Evolutionary conservation across 2,329 filamentous ascomycete species (phyloP), one percentile per base, ranked within the genome.

Genomic region (Lecanicillium sp.): DNA sequence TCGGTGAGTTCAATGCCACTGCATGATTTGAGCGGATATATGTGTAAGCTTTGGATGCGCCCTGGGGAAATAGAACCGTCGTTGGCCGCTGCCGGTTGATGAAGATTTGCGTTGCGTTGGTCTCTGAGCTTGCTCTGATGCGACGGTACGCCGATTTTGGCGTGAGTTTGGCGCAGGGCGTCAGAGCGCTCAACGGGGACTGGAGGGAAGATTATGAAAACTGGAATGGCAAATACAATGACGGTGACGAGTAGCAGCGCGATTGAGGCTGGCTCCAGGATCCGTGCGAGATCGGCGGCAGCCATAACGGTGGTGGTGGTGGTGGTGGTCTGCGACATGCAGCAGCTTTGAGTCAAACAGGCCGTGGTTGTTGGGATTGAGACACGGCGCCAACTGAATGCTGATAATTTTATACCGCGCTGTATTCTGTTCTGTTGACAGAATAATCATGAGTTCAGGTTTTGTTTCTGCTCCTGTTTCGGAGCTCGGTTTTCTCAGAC

Each of bases 11-110:
- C 85, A 39, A 94, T 78, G 19, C 83, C 84, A 40, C 66, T 68
- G 57, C 87, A 94, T 41, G 83, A 86, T 63, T 94, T 90, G 57
- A 95, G 64, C 1, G 89, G 88, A 57, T 92, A 90, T 43, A 88
- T 73, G 63, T 80, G 81, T 37, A 94, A 66, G 40, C 83, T 84
- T 57, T 86, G 60, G 37, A 73, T 55, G 15, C 40, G 43, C 41
- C 51, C 35, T 25, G 42, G 27, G 44, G 36, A n/a, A n/a, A 14
- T 18, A 22, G 16, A n/a, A n/a, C 17, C 25, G 19, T 18, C 25
- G n/a, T 29, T n/a, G 29, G 20, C 29, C 12, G 11, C 12, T n/a
- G 12, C 16, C 4, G 33, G 41, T 41, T 22, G 45, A 39, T 27
- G 47, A 50, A 37, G 44, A 37, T 19, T 12, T n/a, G 5, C 33